phyloP scores from a whole-genome alignment of 2,329 filamentous ascomycete genomes.

The Xylariaceae sp. region DNA sequence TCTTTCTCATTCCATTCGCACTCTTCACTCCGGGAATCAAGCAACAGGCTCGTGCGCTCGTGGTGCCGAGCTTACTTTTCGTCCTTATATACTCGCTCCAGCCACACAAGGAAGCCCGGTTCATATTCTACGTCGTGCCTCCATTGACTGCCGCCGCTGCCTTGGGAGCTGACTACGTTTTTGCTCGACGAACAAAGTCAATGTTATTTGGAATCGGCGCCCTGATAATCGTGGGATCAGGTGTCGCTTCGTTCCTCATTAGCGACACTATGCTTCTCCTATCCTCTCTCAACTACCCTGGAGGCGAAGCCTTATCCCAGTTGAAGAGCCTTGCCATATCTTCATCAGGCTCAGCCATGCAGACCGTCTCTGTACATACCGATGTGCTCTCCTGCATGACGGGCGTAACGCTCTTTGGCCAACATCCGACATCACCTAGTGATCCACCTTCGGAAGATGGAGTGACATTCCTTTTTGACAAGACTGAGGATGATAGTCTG shows the following conservation, averaged over 20 bases:
- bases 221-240: slow-evolving; percentile 53
- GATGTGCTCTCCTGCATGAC: slow-evolving; percentile 69
- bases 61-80: slow-evolving; percentile 68
- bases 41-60: slow-evolving; percentile 43
- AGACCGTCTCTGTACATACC: slow-evolving; percentile 51
- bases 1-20: slow-evolving; percentile 52
- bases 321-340: slow-evolving; percentile 41
- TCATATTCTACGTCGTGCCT: slow-evolving; percentile 85
- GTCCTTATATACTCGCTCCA: slow-evolving; percentile 78
- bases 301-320: slow-evolving; percentile 69
- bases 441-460: slow-evolving; percentile 21
- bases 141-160: slow-evolving; percentile 74
- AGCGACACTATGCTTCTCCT: slow-evolving; percentile 68
- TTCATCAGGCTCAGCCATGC: slow-evolving; percentile 25
- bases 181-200: slow-evolving; percentile 61
- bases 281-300: slow-evolving; percentile 90
- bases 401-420: slow-evolving; percentile 62
- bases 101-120: slow-evolving; percentile 94
- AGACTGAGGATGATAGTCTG: slow-evolving; percentile 54
- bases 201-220: slow-evolving; percentile 52
- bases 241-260: slow-evolving; percentile 54
- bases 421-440: slow-evolving; percentile 36
- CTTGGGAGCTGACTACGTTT: slow-evolving; percentile 68
- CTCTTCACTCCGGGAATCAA: slow-evolving; percentile 45
- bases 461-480: slow-evolving; percentile 49